Evolutionary conservation across 2,329 filamentous ascomycete species (phyloP).

Genomic region (Ophiostoma ips): DNA sequence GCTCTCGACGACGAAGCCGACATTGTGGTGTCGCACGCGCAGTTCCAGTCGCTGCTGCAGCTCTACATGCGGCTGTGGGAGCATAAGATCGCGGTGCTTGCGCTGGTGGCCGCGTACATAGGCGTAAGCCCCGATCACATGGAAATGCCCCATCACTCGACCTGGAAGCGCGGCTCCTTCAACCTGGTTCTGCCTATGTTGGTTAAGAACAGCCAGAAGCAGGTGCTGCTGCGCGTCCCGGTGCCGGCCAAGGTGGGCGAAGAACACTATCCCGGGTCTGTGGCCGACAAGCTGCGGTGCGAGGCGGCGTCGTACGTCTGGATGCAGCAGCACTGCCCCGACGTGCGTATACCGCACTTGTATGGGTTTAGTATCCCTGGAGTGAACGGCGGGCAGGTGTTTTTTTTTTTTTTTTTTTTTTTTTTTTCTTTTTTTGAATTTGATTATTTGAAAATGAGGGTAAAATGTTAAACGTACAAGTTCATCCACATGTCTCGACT

Average conservation of each 20-base stretch:
- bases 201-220: neutral
- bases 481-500: neutral
- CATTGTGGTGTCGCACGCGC: no score
- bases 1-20: no score
- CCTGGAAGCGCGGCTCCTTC: neutral
- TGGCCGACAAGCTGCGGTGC: constrained; percentile 22
- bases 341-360: constrained; percentile 22
- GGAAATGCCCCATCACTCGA: neutral
- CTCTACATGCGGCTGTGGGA: no score
- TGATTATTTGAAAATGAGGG: neutral
- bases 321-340: constrained; percentile 24
- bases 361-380: constrained; percentile 12
- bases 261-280: constrained; percentile 20
- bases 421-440: no score
- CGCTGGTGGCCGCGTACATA: no score
- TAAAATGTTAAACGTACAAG: neutral
- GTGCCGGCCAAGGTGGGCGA: constrained; percentile 23
- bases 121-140: no score
- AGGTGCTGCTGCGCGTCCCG: constrained; percentile 12
- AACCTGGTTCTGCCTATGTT: neutral
- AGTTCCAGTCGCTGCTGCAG: no score
- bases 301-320: constrained; percentile 27
- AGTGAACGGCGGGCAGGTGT: neutral
- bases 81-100: no score
- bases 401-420: no score